Base-by-base conservation (phyloP, 495 filamentous ascomycete genomes). In the Aspergillus steynii region DNA sequence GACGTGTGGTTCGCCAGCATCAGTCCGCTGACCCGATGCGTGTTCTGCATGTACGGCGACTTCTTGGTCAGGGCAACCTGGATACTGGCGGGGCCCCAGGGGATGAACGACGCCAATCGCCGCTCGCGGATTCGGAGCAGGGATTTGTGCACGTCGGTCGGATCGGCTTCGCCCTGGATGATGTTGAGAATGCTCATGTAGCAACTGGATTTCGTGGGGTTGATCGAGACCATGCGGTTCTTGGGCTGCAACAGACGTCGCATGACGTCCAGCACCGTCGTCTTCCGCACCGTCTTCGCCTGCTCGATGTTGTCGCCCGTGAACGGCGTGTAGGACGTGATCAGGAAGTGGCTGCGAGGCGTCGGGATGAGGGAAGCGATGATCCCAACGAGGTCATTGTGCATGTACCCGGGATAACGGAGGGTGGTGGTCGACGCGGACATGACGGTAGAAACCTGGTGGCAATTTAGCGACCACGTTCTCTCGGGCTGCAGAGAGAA, bases 171-270 rank as follows among this genome's bases (percentile, higher is more conserved):
- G 62, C 95, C 95, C 73, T 96, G 93, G 70, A 99, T 99, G 69
- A 99, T 96, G 73, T 98, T 98, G 50, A 99, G 83, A 65, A 99
- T 99, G 46, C 92, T 96, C 66, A 99, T 97, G 77, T 99, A 99
- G 79, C 96, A 98, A 75, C 91, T 96, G 77, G 91, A 93, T 76
- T 97, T 99, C 68, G 90, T 90, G 20, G 94, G 93, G 60, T 92
- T 90, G 50, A 94, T 96, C 45, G 93, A 96, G 42, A 99, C 95
- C 95, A 99, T 99, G 68, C 96, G 88, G 74, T 98, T 98, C 81
- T 99, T 99, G 47, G 95, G 95, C 74, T 99, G 95, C 50, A 99
- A 80, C 8, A 99, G 82, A 48, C 95, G 85, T 31, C 95, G 86
- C 95, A 99, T 99, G 51, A 99, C 95, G 74, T 99, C 95, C 20